Conservation (phyloP, 1,139 yeast species). For the Blastobotrys ciferrii region DNA sequence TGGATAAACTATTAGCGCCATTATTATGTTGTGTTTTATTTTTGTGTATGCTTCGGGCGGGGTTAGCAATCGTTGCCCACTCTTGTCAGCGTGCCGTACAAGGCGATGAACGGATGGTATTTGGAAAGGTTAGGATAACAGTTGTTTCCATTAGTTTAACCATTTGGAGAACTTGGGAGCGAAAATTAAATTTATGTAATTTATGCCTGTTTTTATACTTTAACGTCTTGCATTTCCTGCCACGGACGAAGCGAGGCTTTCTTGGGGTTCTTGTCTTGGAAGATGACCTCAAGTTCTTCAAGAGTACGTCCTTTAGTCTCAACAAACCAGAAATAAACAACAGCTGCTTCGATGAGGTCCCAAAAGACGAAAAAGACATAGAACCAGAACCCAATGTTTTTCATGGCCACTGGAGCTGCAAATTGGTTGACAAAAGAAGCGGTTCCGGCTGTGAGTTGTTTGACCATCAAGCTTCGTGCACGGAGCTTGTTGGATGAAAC, state of each 20-base stretch:
- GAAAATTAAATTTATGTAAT: too few relatives aligned
- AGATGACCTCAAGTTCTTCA: constrained; percentile 60
- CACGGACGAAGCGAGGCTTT: constrained; percentile 11
- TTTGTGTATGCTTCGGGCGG: too few relatives aligned
- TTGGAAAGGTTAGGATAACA: too few relatives aligned
- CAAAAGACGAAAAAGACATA: constrained; percentile 46
- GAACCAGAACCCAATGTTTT: constrained; percentile 55
- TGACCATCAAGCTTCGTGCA: constrained; percentile 32
- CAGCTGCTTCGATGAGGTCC: constrained; percentile 20
- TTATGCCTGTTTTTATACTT: not conserved
- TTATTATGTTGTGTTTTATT: too few relatives aligned
- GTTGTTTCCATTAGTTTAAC: too few relatives aligned
- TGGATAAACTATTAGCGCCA: too few relatives aligned
- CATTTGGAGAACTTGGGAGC: too few relatives aligned
- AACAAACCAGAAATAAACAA: constrained; percentile 50
- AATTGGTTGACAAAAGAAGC: constrained; percentile 43
- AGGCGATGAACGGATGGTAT: too few relatives aligned
- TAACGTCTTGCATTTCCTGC: not conserved
- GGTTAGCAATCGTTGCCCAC: too few relatives aligned
- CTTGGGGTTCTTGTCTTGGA: constrained; percentile 51
- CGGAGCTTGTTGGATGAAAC: constrained; percentile 38
- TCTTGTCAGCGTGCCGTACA: too few relatives aligned
- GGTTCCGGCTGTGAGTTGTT: constrained; percentile 23
- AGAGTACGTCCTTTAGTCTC: constrained; percentile 59
- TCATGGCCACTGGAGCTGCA: constrained; percentile 58